These are phyloP conservation scores for Crepidotus variabilis DNA, from an alignment of 768 basidiomycete species.

Conservation along the genomic window DNA sequence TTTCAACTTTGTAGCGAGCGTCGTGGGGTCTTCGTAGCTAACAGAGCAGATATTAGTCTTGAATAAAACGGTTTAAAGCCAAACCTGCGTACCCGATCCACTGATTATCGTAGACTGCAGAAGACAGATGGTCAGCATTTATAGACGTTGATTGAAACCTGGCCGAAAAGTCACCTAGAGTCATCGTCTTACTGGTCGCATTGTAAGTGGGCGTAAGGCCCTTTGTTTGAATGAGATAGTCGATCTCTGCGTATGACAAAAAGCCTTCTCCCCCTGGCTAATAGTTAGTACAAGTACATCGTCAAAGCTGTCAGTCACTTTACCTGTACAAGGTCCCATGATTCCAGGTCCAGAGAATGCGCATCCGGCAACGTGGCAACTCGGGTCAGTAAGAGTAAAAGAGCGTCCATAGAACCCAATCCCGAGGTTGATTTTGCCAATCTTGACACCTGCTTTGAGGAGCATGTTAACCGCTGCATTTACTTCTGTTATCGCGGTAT, in stretches of 20 bases:
- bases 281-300: background rate
- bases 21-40: background rate
- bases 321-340: background rate
- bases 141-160: too few species aligned
- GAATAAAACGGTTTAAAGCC: background rate
- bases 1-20: background rate
- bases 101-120: conserved; percentile 2
- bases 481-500: conserved; percentile 19
- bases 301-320: background rate
- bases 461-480: conserved; percentile 10
- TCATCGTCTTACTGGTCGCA: background rate
- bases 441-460: conserved; percentile 4
- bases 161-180: too few species aligned
- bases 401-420: conserved; percentile 18
- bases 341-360: background rate
- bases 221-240: background rate
- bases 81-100: background rate
- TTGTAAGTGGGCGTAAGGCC: background rate
- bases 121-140: too few species aligned
- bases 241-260: conserved; percentile 1
- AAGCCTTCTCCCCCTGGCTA: background rate
- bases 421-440: conserved; percentile 13
- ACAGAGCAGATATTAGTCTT: background rate
- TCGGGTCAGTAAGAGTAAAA: conserved; percentile 13
- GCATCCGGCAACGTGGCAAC: conserved; percentile 12